These are phyloP conservation scores for Coemansia umbellata DNA, from an alignment of 192 early-diverging fungal species.

Conservation along the genomic window DNA sequence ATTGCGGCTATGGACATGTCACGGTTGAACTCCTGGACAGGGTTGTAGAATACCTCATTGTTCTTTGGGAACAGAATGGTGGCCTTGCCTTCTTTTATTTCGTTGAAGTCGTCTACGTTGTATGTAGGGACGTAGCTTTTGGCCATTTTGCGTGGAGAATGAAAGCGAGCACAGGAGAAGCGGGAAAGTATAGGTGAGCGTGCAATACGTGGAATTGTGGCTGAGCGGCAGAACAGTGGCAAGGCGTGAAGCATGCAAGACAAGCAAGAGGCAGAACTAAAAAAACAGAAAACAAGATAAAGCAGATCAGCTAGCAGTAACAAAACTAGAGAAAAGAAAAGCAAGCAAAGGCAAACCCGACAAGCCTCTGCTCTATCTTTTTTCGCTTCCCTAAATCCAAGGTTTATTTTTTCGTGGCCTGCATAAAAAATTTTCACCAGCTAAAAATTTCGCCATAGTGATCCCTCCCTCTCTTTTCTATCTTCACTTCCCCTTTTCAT, in stretches of 20 bases:
- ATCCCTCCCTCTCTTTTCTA: too few relatives aligned
- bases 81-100: conserved; percentile 73
- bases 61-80: conserved; percentile 81
- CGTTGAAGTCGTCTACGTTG: conserved; percentile 52
- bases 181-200: not conserved
- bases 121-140: conserved; percentile 20
- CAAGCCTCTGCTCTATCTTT: too few relatives aligned
- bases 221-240: not conserved
- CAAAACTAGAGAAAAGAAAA: not conserved
- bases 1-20: conserved; percentile 98
- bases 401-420: not conserved
- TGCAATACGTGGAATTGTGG: not conserved
- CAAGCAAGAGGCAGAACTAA: not conserved
- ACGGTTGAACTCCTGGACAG: conserved; percentile 95
- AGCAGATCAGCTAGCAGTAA: too few relatives aligned
- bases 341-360: too few relatives aligned
- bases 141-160: conserved; percentile 3
- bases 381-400: not conserved
- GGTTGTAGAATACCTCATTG: conserved; percentile 98
- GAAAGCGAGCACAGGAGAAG: not conserved
- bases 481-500: not conserved
- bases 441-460: too few relatives aligned
- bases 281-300: not conserved
- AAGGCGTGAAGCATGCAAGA: not conserved
- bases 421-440: not conserved